Evolutionary conservation across 495 filamentous ascomycete species (phyloP), one percentile per base, ranked within the genome.

Genomic region (Tuber microsphaerosporum): DNA sequence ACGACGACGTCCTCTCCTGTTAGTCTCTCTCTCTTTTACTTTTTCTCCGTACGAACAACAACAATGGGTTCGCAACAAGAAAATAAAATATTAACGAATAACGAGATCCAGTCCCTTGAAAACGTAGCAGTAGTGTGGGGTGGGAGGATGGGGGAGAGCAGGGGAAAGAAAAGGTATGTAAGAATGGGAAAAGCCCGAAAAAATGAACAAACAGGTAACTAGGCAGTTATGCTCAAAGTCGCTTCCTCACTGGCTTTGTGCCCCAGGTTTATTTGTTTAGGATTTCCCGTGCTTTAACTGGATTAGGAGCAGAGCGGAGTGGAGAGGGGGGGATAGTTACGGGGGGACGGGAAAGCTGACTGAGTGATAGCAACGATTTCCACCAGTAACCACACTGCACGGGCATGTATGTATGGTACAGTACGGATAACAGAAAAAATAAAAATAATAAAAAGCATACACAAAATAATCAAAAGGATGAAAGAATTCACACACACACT

Each of bases 31-130:
- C 68, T 79, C n/a, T 44, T 37, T 70, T 70, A 26, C 37, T 26
- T 61, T 74, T 74, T 73, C 74, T 73, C 79, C 79, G 77, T 79
- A 75, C 68, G 73, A 76, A 79, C 79, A 48, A 78, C 75, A 71
- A 73, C 78, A 79, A 79, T 79, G 71, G 37, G 75, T 78, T 79
- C 70, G 74, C 72, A 75, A 75, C 77, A 75, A 65, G n/a, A 17
- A 22, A 14, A 56, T 26, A 56, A 26, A 26, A n/a, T 20, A 56
- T 22, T 26, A 56, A 65, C 17, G 6, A 31, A 4, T 17, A 65
- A 65, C 56, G 56, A 65, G 56, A 65, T 14, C 14, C 26, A 65
- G 56, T 65, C 26, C 56, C 56, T 65, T 79, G 73, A 51, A 42
- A 70, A 46, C 26, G 43, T 16, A 44, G 20, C 8, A 17, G 20